Evolutionary conservation across 2,329 filamentous ascomycete species (phyloP).

Genomic region (Niveomyces coronatus): DNA sequence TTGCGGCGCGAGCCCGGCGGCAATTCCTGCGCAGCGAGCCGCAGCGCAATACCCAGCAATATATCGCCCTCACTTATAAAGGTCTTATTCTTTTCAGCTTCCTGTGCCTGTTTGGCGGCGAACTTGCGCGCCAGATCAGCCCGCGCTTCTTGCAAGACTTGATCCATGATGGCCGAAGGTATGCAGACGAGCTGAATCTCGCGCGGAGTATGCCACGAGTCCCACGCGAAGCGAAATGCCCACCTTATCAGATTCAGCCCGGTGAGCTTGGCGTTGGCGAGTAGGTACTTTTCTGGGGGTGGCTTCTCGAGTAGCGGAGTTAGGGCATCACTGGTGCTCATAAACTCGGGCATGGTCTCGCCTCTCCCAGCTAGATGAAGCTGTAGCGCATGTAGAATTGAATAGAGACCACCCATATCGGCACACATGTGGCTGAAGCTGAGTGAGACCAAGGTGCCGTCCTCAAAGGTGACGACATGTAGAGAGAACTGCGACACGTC

Average conservation of each 20-base stretch:
- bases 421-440: constrained; percentile 3
- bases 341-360: not conserved
- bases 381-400: constrained; percentile 3
- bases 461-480: constrained; percentile 7
- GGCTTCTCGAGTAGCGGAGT: not conserved
- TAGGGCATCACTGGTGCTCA: not conserved
- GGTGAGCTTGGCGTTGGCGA: not conserved
- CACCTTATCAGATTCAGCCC: not conserved
- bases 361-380: constrained; percentile 1
- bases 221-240: not conserved
- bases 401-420: constrained; percentile 1
- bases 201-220: not conserved
- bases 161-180: not conserved
- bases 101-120: not conserved
- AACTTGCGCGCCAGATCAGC: too few species aligned
- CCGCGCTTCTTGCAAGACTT: not conserved
- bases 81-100: not conserved
- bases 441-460: constrained; percentile 8
- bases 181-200: not conserved
- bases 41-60: not conserved
- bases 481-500: constrained; percentile 5
- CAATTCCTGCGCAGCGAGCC: not conserved
- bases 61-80: not conserved
- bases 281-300: not conserved
- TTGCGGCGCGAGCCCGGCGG: not conserved